phyloP scores from a whole-genome alignment of 2,329 filamentous ascomycete genomes.

The Curvularia verruculosa region DNA sequence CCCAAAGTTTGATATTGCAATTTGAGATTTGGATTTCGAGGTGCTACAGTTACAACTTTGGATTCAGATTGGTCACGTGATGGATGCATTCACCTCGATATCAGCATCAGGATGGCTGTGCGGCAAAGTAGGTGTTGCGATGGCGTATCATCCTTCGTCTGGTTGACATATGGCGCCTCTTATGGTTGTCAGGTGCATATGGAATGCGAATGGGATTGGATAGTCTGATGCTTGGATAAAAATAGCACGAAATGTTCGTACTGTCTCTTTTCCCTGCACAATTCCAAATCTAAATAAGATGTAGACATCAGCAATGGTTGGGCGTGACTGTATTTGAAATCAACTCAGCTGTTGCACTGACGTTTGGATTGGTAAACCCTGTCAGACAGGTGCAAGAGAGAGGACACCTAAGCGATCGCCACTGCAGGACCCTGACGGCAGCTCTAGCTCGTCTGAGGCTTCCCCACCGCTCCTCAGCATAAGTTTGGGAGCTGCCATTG shows the following conservation, averaged over 20 bases:
- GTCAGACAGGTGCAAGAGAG: constrained; percentile 19
- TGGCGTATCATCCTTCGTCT: no score
- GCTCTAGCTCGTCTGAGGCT: constrained; percentile 24
- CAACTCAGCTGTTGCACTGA: not conserved
- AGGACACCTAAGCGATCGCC: constrained; percentile 43
- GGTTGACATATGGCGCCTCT: no score
- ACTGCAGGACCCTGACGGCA: constrained; percentile 23
- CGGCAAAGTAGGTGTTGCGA: no score
- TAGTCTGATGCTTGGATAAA: not conserved
- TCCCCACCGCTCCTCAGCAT: constrained; percentile 20
- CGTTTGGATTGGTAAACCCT: constrained; percentile 36
- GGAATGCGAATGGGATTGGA: no score
- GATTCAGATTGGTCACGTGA: no score
- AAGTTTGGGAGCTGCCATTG: constrained; percentile 26
- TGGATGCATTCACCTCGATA: no score
- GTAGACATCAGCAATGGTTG: not conserved
- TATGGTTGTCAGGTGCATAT: no score
- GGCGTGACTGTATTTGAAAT: not conserved
- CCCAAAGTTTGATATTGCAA: not conserved
- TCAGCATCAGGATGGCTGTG: no score
- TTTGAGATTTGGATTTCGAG: not conserved
- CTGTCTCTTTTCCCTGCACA: not conserved
- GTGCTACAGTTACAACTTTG: not conserved
- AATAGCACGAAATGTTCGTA: not conserved
- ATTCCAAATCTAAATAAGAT: not conserved